Percentiles rank a stretch among this genome's conserved stretches.
These are phyloP conservation scores for Cotoneaster glaucophyllus DNA, from an alignment of 306 rosid species.

Conservation along the genomic window DNA sequence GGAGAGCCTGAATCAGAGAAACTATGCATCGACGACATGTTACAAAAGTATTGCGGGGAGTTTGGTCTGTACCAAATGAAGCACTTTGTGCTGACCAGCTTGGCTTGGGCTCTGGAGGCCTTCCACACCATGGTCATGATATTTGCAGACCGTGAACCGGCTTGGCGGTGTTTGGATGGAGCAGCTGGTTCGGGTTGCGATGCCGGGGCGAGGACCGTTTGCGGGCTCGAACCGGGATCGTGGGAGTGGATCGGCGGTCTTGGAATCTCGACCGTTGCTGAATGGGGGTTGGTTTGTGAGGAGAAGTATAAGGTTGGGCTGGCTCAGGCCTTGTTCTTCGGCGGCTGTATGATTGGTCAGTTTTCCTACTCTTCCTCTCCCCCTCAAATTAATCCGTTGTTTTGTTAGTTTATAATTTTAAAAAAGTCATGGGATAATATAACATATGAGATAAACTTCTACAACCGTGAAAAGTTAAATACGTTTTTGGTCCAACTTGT, in stretches of 20 bases:
- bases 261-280: slow-evolving; percentile 43
- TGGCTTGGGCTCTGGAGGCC: slow-evolving; percentile 89
- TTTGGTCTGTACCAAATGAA: slow-evolving; percentile 73
- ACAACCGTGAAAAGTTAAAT: background rate
- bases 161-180: slow-evolving; percentile 37
- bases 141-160: slow-evolving; percentile 72
- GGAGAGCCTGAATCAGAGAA: slow-evolving; percentile 18
- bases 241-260: slow-evolving; percentile 68
- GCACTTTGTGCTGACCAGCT: slow-evolving; percentile 73
- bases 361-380: background rate
- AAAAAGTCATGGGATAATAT: background rate
- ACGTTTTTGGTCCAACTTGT: background rate
- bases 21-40: slow-evolving; percentile 71
- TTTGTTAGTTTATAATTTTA: background rate
- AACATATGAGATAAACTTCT: background rate
- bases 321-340: slow-evolving; percentile 82
- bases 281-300: slow-evolving; percentile 74
- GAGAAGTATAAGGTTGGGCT: slow-evolving; percentile 75
- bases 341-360: slow-evolving; percentile 95
- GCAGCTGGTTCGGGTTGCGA: slow-evolving; percentile 29
- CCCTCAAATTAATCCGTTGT: background rate
- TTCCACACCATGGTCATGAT: slow-evolving; percentile 97
- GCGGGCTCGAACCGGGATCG: slow-evolving; percentile 40
- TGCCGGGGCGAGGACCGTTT: slow-evolving; percentile 17
- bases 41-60: slow-evolving; percentile 67